Evolutionary conservation across 371 early-diverging fungal species (phyloP).

Genomic region (Coemansia sp.): DNA sequence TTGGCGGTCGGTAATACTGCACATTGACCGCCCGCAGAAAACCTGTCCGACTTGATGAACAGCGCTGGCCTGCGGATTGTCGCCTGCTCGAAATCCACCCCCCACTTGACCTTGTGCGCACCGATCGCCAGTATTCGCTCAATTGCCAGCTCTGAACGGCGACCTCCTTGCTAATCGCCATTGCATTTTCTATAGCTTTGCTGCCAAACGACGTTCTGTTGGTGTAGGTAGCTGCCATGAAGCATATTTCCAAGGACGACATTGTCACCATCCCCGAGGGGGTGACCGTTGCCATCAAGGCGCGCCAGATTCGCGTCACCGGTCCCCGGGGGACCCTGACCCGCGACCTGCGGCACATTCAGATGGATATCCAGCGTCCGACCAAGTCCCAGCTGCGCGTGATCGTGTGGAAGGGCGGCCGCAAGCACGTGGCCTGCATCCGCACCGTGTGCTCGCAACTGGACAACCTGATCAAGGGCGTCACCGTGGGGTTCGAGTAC

Average conservation of each 20-base stretch:
- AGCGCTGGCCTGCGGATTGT: too few species aligned
- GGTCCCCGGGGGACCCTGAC: slow-evolving; percentile 89
- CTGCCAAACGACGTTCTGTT: too few species aligned
- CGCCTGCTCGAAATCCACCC: too few species aligned
- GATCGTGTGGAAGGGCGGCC: slow-evolving; percentile 95
- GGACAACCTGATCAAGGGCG: slow-evolving; percentile 98
- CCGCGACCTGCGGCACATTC: slow-evolving; percentile 95
- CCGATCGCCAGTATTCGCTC: too few species aligned
- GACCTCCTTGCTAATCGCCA: too few species aligned
- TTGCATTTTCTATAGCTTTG: too few species aligned
- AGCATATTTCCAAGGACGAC: slow-evolving; percentile 84
- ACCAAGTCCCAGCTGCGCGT: slow-evolving; percentile 74
- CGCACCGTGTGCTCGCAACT: slow-evolving; percentile 97
- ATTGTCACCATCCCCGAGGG: slow-evolving; percentile 77
- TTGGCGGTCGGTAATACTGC: too few species aligned
- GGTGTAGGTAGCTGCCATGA: slow-evolving; percentile 58
- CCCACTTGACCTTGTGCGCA: too few species aligned
- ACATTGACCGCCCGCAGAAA: too few species aligned
- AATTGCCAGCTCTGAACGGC: too few species aligned
- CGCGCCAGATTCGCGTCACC: slow-evolving; percentile 73
- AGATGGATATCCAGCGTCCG: slow-evolving; percentile 85
- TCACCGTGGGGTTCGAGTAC: slow-evolving; percentile 99
- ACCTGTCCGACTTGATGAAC: too few species aligned
- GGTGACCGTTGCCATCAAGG: slow-evolving; percentile 75
- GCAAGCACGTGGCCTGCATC: slow-evolving; percentile 98